Base-by-base conservation (phyloP, 257 asterid genomes). In the Plantago elongata region DNA sequence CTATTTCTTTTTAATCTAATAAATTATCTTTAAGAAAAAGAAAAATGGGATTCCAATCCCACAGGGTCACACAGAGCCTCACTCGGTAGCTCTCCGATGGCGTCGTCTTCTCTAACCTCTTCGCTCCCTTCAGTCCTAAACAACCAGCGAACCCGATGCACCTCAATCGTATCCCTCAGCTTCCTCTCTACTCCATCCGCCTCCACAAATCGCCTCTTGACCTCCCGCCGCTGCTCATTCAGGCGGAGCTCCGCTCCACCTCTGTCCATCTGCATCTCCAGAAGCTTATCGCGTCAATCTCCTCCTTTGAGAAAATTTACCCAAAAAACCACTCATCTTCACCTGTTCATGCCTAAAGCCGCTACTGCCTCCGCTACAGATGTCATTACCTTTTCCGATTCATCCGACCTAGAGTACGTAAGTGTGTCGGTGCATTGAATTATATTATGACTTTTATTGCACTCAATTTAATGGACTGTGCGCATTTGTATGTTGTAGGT, bases 261-360 rank as follows among this genome's bases (percentile, higher is more conserved):
- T 16, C 57, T 77, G 51, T 75, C 87, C 42, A 54, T 60, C 45
- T 61, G 75, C 40, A 43, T 81, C 45, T 70, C 83, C 63, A 61
- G 80, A 66, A 72, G 69, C 72, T 83, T 79, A 57, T 83, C 84
- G 22, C 69, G 61, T 55, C 82, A 66, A 8, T 68, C 75, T 30
- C 2, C 8, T 34, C 76, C 67, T 14, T 51, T 77, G 12, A 60
- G 62, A 11, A 67, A 72, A 11, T 4, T 13, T 51, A 27, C 57
- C 22, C 67, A 64, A 45, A 83, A 83, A 9, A 60, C 61, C 15
- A 78, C 83, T 9, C 72, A 74, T 66, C 86, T 87, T 54, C 84
- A 72, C 44, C 73, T 80, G 45, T 90, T 90, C 76, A 78, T 83
- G 73, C 82, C 90, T 69, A 79, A 83, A 76, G 85, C 90, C 69